These are phyloP conservation scores for Tetrahymena thermophila DNA, from an alignment of 73 alveolate species.

Conservation along the genomic window DNA sequence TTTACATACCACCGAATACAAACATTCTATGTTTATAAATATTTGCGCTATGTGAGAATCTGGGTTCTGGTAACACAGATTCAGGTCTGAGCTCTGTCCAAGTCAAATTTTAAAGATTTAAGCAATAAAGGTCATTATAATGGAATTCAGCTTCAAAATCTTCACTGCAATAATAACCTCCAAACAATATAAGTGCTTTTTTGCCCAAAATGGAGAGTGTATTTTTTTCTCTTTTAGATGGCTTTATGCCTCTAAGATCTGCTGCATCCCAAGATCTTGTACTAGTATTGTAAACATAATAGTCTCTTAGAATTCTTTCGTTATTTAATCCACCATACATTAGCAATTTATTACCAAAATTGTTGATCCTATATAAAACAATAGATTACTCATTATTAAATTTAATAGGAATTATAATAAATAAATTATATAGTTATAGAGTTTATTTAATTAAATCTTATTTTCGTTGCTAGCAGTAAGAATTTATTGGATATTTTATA, in stretches of 20 bases:
- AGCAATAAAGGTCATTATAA: conserved; percentile 42
- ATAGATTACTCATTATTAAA: not conserved
- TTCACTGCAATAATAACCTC: conserved; percentile 35
- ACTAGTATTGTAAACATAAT: conserved; percentile 42
- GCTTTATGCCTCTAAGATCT: conserved; percentile 37
- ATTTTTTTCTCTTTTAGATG: conserved; percentile 46
- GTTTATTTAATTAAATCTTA: too few species aligned
- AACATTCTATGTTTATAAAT: conserved; percentile 30
- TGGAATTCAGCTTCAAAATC: conserved; percentile 30
- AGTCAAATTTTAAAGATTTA: conserved; percentile 41
- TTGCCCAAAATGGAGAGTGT: conserved; percentile 14
- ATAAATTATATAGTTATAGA: not conserved
- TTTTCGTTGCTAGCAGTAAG: not conserved
- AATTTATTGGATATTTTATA: not conserved
- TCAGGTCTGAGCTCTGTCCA: conserved; percentile 36
- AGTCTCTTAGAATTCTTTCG: conserved; percentile 33
- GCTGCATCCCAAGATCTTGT: conserved; percentile 30
- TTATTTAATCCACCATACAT: conserved; percentile 48
- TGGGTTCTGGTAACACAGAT: conserved; percentile 32
- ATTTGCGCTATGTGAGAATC: conserved; percentile 45
- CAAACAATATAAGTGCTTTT: conserved; percentile 16
- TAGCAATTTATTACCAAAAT: conserved; percentile 34
- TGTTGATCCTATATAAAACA: conserved; percentile 9
- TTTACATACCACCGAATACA: conserved; percentile 40
- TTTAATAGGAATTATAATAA: not conserved